Percentiles rank a stretch among this genome's conserved stretches.
Evolutionary conservation across 176 grass and related monocot species (phyloP).

Genomic region (Paspalum vaginatum): DNA sequence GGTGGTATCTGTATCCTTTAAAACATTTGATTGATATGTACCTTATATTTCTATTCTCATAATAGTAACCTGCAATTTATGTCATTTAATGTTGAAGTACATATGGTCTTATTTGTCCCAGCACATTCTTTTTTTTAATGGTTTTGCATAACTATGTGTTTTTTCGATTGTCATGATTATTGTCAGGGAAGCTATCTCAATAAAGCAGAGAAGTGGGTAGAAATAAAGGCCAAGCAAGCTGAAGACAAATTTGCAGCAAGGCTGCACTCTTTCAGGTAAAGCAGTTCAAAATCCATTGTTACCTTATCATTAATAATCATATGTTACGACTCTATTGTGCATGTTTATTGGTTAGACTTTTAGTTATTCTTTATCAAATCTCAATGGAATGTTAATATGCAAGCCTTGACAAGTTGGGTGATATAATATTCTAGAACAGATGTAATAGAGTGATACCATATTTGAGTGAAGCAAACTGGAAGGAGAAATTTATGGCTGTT

Average conservation of each 20-base stretch:
- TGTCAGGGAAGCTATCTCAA: constrained; percentile 79
- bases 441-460: constrained; percentile 7
- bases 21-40: constrained; percentile 11
- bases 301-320: not conserved
- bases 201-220: constrained; percentile 69
- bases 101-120: not conserved
- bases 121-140: constrained; percentile 21
- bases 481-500: not conserved
- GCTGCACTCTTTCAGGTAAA: constrained; percentile 85
- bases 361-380: not conserved
- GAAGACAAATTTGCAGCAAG: constrained; percentile 79
- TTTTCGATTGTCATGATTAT: constrained; percentile 32
- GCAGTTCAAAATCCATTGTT: not conserved
- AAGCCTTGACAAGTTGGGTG: constrained; percentile 1
- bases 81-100: constrained; percentile 1
- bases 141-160: not conserved
- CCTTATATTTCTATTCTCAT: not conserved
- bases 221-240: constrained; percentile 80
- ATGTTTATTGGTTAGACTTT: not conserved
- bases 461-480: constrained; percentile 8
- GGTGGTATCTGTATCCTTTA: constrained; percentile 14
- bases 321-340: not conserved
- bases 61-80: constrained; percentile 10
- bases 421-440: not conserved
- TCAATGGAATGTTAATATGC: constrained; percentile 10